These are phyloP conservation scores for Hibiscus tridactylites DNA, from an alignment of 345 rosid genomes.

Conservation along the genomic window DNA sequence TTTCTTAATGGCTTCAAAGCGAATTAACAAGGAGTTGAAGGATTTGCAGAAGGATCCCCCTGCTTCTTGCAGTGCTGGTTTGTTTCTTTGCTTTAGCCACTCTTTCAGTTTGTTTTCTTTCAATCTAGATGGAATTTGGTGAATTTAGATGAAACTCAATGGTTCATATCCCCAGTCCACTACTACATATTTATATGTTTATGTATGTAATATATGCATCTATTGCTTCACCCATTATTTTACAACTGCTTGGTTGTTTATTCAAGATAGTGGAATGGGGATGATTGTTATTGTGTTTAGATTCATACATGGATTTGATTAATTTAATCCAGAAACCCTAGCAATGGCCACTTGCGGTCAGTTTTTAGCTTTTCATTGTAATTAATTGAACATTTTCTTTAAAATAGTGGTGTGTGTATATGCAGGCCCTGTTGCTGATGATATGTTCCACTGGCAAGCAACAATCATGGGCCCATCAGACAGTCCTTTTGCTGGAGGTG, in stretches of 20 bases:
- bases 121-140: neutral
- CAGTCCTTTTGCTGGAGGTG: constrained; percentile 66
- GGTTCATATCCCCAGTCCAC: neutral
- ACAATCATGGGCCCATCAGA: constrained; percentile 70
- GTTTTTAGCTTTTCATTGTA: neutral
- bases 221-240: too few relatives aligned
- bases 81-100: constrained; percentile 1
- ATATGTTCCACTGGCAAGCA: constrained; percentile 80
- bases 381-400: neutral
- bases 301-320: neutral
- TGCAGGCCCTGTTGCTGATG: constrained; percentile 62
- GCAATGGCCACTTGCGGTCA: neutral
- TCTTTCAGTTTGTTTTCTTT: neutral
- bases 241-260: neutral
- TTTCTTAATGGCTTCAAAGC: constrained; percentile 45
- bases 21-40: constrained; percentile 68
- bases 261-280: neutral
- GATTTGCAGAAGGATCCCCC: constrained; percentile 75
- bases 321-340: neutral
- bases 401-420: neutral
- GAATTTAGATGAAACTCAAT: neutral
- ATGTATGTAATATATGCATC: neutral
- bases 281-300: neutral
- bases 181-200: too few relatives aligned
- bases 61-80: constrained; percentile 72